Evolutionary conservation across 2,329 filamentous ascomycete genomes (phyloP).

Genomic region (Aspergillus cejpii): DNA sequence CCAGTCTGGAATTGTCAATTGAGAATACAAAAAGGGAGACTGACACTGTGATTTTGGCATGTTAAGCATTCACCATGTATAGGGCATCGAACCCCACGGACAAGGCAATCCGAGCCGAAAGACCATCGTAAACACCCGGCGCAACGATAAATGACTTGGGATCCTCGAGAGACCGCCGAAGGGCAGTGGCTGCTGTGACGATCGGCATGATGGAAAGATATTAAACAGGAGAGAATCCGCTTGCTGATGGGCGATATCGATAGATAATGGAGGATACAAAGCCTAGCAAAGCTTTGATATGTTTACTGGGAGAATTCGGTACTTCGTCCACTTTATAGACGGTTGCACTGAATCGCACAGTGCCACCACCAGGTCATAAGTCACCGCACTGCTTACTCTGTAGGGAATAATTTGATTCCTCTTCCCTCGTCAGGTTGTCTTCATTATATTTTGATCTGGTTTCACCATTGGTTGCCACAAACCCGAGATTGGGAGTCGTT

Average conservation of each 20-base stretch:
- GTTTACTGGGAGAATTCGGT: not conserved
- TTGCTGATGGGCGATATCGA: not conserved
- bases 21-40: not conserved
- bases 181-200: conserved; percentile 24
- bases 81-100: conserved; percentile 45
- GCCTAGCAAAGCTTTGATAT: not conserved
- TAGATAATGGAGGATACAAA: not conserved
- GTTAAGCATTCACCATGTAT: conserved; percentile 42
- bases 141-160: conserved; percentile 38
- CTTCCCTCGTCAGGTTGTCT: not conserved
- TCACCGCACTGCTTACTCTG: not conserved
- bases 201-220: conserved; percentile 19
- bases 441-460: not conserved
- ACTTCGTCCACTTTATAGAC: not conserved
- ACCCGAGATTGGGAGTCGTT: not conserved
- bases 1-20: conserved; percentile 38
- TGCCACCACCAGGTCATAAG: not conserved
- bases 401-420: not conserved
- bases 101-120: conserved; percentile 46
- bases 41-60: not conserved
- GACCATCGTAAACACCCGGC: conserved; percentile 48
- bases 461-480: not conserved
- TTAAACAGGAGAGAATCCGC: not conserved
- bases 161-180: conserved; percentile 31
- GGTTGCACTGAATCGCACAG: not conserved